Base-by-base conservation (phyloP, 192 early-diverging fungal genomes). In the Backusella macrospora region DNA sequence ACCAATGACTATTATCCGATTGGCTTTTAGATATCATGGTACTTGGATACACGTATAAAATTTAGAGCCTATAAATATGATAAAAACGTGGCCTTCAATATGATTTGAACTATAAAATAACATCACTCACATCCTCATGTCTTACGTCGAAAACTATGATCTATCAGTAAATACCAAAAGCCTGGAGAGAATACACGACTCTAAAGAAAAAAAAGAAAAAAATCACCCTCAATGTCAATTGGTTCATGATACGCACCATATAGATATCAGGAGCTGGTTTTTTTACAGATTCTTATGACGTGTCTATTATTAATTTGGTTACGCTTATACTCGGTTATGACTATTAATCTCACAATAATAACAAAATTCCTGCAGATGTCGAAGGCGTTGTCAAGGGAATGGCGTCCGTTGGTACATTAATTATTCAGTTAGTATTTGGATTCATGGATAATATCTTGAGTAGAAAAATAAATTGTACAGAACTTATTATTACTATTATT, bases 251-350 rank as follows among this genome's bases (percentile, higher is more conserved):
- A 71, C 85, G 86, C 40, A 83, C 90, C 34, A 85, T 85, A 73
- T 44, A 90, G 48, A 84, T 87, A 29, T 83, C 88, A 8, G 88
- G 87, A 65, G 84, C 88, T 55, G 91, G 93, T 71, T 94, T 96
- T 82, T 90, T 96, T 75, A 92, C 92, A 68, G 94, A 98, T 82
- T 90, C 93, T 37, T 96, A 96, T 82, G 95, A 96, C 85, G 88
- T 95, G 72, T 96, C 95, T 74, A 88, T 94, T 68, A 98, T 98
- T 80, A 92, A 92, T 78, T 84, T 96, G 65, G 91, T 92, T 10
- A 85, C 93, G 14, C 88, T 91, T 65, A 96, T 98, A 86, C 79
- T 96, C 8, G 88, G 88, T 3, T 89, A 87, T 74, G 83, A 88
- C 13, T 92, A 91, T 81, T 92, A 81, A 40, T 47, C 70, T 55